Conservation (phyloP, 2,329 filamentous ascomycete species). For the Monascus ruber region DNA sequence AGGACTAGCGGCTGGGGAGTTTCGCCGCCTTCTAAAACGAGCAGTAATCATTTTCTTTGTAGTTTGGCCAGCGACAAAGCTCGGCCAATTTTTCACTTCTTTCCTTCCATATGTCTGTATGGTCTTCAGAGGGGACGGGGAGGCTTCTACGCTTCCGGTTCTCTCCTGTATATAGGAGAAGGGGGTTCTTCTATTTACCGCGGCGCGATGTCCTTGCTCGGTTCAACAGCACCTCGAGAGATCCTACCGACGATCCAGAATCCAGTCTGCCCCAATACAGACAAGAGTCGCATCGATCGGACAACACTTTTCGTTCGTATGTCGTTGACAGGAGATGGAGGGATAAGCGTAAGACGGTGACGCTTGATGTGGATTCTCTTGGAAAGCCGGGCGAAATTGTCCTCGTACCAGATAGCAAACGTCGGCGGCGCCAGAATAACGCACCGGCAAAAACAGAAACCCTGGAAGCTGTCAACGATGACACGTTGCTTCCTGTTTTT, state of each 20-base stretch:
- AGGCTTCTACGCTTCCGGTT: constrained; percentile 12
- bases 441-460: constrained; percentile 3
- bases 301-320: too few species aligned
- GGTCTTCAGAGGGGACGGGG: constrained; percentile 9
- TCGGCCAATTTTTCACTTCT: not conserved
- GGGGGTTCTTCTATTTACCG: not conserved
- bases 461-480: constrained; percentile 1
- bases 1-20: constrained; percentile 1
- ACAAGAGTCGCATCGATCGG: too few species aligned
- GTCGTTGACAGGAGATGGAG: not conserved
- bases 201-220: constrained; percentile 8
- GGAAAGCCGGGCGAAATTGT: constrained; percentile 28
- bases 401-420: constrained; percentile 17
- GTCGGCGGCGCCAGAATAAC: constrained; percentile 6
- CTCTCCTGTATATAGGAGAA: constrained; percentile 4
- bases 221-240: constrained; percentile 8
- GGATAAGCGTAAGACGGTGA: constrained; percentile 5
- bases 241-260: constrained; percentile 3
- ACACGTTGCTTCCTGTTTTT: constrained; percentile 12
- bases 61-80: too few species aligned
- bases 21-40: not conserved
- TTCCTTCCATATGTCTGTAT: constrained; percentile 16
- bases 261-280: not conserved
- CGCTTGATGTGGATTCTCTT: constrained; percentile 21
- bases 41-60: not conserved